Percentiles rank a stretch among this genome's conserved stretches.
phyloP scores from a whole-genome alignment of 2,329 filamentous ascomycete genomes.

The Corinectria fuckeliana region DNA sequence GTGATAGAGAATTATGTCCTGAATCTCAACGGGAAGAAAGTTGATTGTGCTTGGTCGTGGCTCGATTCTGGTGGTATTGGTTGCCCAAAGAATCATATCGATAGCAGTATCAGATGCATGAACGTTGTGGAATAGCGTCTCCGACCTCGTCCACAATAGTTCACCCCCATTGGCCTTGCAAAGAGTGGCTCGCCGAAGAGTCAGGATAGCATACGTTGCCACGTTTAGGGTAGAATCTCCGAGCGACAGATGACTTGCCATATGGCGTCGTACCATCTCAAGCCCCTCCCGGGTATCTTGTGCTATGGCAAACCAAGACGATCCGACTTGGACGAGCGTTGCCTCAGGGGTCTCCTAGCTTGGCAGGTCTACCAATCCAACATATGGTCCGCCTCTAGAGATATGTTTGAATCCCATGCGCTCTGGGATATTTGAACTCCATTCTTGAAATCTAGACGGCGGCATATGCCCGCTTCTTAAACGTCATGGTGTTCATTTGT shows the following conservation, averaged over 20 bases:
- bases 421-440: slow-evolving; percentile 21
- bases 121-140: slow-evolving; percentile 17
- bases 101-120: slow-evolving; percentile 20
- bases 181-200: slow-evolving; percentile 18
- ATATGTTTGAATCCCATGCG: slow-evolving; percentile 21
- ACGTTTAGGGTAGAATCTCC: neutral
- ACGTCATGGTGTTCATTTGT: slow-evolving; percentile 22
- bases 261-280: slow-evolving; percentile 24
- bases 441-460: slow-evolving; percentile 24
- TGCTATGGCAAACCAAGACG: slow-evolving; percentile 27
- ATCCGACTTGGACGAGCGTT: slow-evolving; percentile 15
- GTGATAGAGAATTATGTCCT: slow-evolving; percentile 22
- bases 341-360: slow-evolving; percentile 20
- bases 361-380: slow-evolving; percentile 21
- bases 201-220: slow-evolving; percentile 24
- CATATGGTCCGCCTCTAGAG: slow-evolving; percentile 19
- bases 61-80: neutral
- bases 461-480: slow-evolving; percentile 27
- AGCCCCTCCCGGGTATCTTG: slow-evolving; percentile 19
- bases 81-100: slow-evolving; percentile 28
- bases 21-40: slow-evolving; percentile 28
- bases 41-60: slow-evolving; percentile 10
- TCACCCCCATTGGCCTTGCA: slow-evolving; percentile 12
- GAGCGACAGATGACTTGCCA: neutral
- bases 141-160: slow-evolving; percentile 12